A percentile compares a stretch with the other conserved stretches of the same genome.
These are phyloP conservation scores for Aspergillus arachidicola DNA, from an alignment of 2,329 filamentous ascomycete species.

Conservation along the genomic window DNA sequence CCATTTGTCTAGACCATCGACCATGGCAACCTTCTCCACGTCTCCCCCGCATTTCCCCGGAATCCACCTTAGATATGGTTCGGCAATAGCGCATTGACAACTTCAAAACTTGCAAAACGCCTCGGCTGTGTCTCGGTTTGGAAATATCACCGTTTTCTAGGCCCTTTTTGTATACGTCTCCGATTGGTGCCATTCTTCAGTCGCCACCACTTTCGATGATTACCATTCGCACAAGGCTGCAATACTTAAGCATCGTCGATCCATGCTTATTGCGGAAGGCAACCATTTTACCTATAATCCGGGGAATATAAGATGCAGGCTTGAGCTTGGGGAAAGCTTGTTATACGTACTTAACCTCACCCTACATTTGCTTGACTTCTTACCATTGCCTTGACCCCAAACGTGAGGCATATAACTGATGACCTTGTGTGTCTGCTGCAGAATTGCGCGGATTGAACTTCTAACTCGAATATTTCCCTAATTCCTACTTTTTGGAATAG, in stretches of 20 bases:
- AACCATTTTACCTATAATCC: neutral
- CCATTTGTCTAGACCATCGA: neutral
- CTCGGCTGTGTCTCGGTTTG: constrained; percentile 31
- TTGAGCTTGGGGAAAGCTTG: constrained; percentile 10
- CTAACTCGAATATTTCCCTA: neutral
- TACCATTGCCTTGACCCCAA: neutral
- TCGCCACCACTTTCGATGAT: constrained; percentile 3
- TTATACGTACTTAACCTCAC: neutral
- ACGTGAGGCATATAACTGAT: neutral
- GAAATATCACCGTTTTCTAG: constrained; percentile 16
- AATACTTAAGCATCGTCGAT: constrained; percentile 11
- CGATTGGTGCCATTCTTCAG: neutral
- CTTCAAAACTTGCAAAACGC: constrained; percentile 13
- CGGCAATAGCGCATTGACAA: neutral
- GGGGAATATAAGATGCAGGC: constrained; percentile 12
- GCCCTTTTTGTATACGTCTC: constrained; percentile 16
- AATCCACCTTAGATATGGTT: neutral
- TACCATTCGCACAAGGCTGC: neutral
- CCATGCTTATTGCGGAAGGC: constrained; percentile 3
- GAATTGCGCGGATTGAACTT: neutral
- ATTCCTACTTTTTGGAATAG: neutral
- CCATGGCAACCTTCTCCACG: neutral
- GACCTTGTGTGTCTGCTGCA: neutral
- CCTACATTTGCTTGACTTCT: neutral
- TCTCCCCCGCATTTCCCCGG: neutral